Percentiles rank a stretch among this genome's conserved stretches.
Conservation (phyloP, 306 rosid species). For the Cicer judaicum region DNA sequence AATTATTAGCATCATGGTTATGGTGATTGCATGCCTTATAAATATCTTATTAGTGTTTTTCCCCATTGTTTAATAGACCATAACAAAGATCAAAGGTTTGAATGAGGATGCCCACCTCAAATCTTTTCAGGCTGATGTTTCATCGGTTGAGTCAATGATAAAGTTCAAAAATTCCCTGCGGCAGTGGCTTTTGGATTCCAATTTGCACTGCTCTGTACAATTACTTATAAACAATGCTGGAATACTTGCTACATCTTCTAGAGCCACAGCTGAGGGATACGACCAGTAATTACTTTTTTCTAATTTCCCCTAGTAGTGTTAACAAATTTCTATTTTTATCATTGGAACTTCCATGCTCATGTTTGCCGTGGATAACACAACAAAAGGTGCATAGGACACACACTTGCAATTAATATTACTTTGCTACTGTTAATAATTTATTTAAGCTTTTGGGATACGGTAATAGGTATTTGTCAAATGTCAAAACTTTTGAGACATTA, state of each 20-base stretch:
- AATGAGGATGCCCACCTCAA: slow-evolving; percentile 65
- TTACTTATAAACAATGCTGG: slow-evolving; percentile 90
- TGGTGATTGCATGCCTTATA: slow-evolving; percentile 8
- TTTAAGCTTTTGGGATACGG: slow-evolving; percentile 22
- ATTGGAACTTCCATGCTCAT: slow-evolving; percentile 6
- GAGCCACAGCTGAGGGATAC: slow-evolving; percentile 74
- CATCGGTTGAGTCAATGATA: slow-evolving; percentile 63
- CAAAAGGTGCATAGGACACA: slow-evolving; percentile 4
- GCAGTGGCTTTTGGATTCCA: slow-evolving; percentile 76
- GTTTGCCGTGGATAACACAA: slow-evolving; percentile 18
- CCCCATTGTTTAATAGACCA: slow-evolving; percentile 55
- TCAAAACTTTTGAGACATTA: slow-evolving; percentile 4
- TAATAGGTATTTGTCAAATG: slow-evolving; percentile 24
- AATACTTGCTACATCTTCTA: slow-evolving; percentile 77
- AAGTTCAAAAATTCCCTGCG: slow-evolving; percentile 63
- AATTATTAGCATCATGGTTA: slow-evolving; percentile 2
- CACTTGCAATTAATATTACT: slow-evolving; percentile 27
- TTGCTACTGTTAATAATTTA: slow-evolving; percentile 37
- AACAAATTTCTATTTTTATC: slow-evolving; percentile 15
- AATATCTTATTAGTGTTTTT: slow-evolving; percentile 34
- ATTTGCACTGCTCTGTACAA: slow-evolving; percentile 82
- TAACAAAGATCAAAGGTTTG: slow-evolving; percentile 61
- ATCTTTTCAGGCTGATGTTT: slow-evolving; percentile 74
- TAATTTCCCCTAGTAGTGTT: slow-evolving; percentile 19
- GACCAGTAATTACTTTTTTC: slow-evolving; percentile 68